Percentiles rank a stretch among this genome's conserved stretches.
Evolutionary conservation across 1,284 basidiomycete genomes (phyloP).

Genomic region (Erythrobasidium hasegawianum): DNA sequence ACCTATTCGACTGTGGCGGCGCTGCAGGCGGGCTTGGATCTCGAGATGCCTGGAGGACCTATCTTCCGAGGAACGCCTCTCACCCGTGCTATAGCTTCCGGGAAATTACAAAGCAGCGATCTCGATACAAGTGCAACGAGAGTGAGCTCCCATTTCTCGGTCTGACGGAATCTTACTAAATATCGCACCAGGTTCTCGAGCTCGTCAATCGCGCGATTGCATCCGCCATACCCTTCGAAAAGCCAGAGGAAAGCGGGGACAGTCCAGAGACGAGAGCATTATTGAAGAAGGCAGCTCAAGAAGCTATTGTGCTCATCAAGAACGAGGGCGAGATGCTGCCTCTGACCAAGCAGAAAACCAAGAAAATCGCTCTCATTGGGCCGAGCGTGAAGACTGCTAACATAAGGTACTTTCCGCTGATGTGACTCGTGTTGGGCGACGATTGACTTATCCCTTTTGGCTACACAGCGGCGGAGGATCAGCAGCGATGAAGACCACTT

Average conservation of each 20-base stretch:
- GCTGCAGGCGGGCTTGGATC: slow-evolving; percentile 65
- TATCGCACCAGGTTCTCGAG: slow-evolving; percentile 35
- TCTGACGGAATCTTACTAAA: too few relatives aligned
- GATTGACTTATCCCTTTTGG: neutral
- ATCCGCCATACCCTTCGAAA: slow-evolving; percentile 35
- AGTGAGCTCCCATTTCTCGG: too few relatives aligned
- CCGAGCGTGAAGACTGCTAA: slow-evolving; percentile 59
- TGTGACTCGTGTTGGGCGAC: neutral
- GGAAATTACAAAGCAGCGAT: slow-evolving; percentile 57
- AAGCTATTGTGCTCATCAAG: slow-evolving; percentile 66
- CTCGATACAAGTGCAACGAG: slow-evolving; percentile 56
- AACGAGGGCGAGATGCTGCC: slow-evolving; percentile 62
- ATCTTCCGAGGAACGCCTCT: slow-evolving; percentile 57
- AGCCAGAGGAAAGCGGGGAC: slow-evolving; percentile 46
- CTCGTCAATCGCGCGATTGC: slow-evolving; percentile 38
- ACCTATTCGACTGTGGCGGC: slow-evolving; percentile 62
- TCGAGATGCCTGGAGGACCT: slow-evolving; percentile 27
- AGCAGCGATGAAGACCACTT: slow-evolving; percentile 67
- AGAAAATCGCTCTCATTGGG: slow-evolving; percentile 70
- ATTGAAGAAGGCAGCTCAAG: slow-evolving; percentile 59
- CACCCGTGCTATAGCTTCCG: slow-evolving; percentile 58
- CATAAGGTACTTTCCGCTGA: slow-evolving; percentile 48
- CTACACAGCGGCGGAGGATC: slow-evolving; percentile 63
- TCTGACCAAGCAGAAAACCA: slow-evolving; percentile 52
- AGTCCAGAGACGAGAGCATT: slow-evolving; percentile 58